A percentile compares a stretch with the other conserved stretches of the same genome.
phyloP scores from a whole-genome alignment of 2,329 filamentous ascomycete species.

The Alternaria infectoria region DNA sequence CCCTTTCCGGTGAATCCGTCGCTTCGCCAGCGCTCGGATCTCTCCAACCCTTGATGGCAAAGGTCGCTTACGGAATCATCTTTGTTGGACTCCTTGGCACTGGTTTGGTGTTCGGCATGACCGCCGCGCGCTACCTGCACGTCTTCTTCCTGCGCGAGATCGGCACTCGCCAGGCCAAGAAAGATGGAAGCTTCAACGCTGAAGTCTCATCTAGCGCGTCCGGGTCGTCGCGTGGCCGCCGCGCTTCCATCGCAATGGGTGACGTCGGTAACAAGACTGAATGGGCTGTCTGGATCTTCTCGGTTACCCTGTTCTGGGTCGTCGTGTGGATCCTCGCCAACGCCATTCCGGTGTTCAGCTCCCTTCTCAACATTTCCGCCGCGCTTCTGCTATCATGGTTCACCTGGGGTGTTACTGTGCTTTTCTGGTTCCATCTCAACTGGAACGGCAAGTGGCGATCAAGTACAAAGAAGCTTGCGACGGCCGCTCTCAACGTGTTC shows the following conservation, averaged over 20 bases:
- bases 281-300: slow-evolving; percentile 29
- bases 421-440: slow-evolving; percentile 40
- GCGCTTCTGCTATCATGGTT: slow-evolving; percentile 36
- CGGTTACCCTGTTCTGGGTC: slow-evolving; percentile 33
- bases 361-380: slow-evolving; percentile 33
- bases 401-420: slow-evolving; percentile 35
- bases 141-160: slow-evolving; percentile 31
- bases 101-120: slow-evolving; percentile 33
- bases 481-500: slow-evolving; percentile 27
- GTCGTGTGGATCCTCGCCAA: slow-evolving; percentile 37
- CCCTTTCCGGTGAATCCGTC: slow-evolving; percentile 33
- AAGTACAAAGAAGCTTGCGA: slow-evolving; percentile 25
- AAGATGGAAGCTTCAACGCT: slow-evolving; percentile 6
- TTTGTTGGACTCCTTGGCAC: slow-evolving; percentile 34
- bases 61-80: slow-evolving; percentile 29
- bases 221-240: slow-evolving; percentile 20
- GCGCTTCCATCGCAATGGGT: slow-evolving; percentile 19
- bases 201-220: slow-evolving; percentile 9
- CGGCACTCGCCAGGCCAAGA: slow-evolving; percentile 19
- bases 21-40: slow-evolving; percentile 33
- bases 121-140: slow-evolving; percentile 29
- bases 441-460: slow-evolving; percentile 34
- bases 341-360: slow-evolving; percentile 37
- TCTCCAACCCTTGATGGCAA: slow-evolving; percentile 27
- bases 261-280: slow-evolving; percentile 23